Evolutionary conservation across 2,329 filamentous ascomycete genomes (phyloP), one percentile per base, ranked within the genome.

Genomic region (Botrytis elliptica): DNA sequence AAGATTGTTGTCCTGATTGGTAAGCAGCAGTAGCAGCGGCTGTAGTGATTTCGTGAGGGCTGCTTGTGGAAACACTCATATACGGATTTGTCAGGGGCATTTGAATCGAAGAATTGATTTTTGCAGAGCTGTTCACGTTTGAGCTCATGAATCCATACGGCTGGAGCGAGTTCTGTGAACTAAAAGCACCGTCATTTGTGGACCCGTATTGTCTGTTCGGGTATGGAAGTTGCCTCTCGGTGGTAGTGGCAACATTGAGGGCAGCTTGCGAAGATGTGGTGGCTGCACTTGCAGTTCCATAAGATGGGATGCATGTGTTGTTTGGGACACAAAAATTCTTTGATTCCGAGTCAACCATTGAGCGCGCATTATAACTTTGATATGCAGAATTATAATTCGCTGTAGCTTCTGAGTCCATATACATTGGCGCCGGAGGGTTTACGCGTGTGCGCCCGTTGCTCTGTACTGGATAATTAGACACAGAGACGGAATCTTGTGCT

Each of bases 11-110:
- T 0, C 29, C 29, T 16, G 64, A 73, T 20, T 55, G 63, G n/a
- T 73, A 73, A 20, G 66, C 59, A 12, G 70, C 20, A n/a, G 64
- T 42, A 59, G 66, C 52, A 7, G 72, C 70, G 12, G 40, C 64
- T 16, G 64, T 69, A 25, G 71, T 69, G 8, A 73, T 79, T 68
- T 80, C 77, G 20, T 77, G 79, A 55, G 77, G 79, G 64, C 76
- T 80, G 62, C 74, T 79, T 44, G 72, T 75, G 44, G 77, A 71
- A n/a, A 77, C 71, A 36, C 74, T 65, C 38, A 79, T 62, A 65
- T 79, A 79, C 14, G 76, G 73, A 20, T 52, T 52, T 22, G 70
- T 75, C 20, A 78, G 75, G 22, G 76, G 68, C 2, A 75, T 52
- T n/a, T 73, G 33, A 29, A 46, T 38, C 18, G 52, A 70, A 49